Percentiles rank a stretch among this genome's conserved stretches.
Evolutionary conservation across 345 rosid genomes (phyloP).

Genomic region (Populus alba): DNA sequence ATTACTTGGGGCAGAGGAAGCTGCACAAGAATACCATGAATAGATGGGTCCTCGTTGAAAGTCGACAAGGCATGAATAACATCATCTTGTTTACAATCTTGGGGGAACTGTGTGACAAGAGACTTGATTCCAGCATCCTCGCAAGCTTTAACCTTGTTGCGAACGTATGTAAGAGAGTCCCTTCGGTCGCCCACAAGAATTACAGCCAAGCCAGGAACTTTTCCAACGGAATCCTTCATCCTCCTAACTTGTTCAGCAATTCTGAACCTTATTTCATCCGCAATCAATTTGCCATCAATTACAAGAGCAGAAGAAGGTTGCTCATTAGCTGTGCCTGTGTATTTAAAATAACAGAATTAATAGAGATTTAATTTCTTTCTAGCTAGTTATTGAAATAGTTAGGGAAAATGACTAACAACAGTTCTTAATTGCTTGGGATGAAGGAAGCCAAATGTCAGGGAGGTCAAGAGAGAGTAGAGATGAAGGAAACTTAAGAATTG

Average conservation of each 20-base stretch:
- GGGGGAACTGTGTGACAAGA: conserved; percentile 50
- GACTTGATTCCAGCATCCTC: conserved; percentile 88
- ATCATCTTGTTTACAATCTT: conserved; percentile 53
- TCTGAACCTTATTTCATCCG: conserved; percentile 63
- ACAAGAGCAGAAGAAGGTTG: conserved; percentile 41
- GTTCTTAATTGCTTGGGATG: conserved; percentile 17
- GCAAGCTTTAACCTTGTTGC: conserved; percentile 78
- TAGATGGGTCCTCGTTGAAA: conserved; percentile 58
- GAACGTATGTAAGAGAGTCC: conserved; percentile 78
- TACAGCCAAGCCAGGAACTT: conserved; percentile 87
- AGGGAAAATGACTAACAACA: conserved; percentile 28
- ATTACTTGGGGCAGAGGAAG: conserved; percentile 90
- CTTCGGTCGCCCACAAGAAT: conserved; percentile 72
- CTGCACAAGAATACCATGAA: conserved; percentile 92
- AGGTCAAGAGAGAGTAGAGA: conserved; percentile 72
- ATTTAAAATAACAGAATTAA: conserved; percentile 19
- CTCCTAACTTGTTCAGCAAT: conserved; percentile 58
- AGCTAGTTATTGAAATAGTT: not conserved
- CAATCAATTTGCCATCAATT: conserved; percentile 76
- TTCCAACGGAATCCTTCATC: conserved; percentile 65
- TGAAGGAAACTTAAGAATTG: conserved; percentile 59
- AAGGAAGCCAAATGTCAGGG: conserved; percentile 55
- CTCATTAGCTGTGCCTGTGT: conserved; percentile 37
- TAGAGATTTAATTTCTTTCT: not conserved
- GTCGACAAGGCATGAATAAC: conserved; percentile 42